Base-by-base conservation (phyloP, 495 filamentous ascomycete species). In the Aspergillus affinis region DNA sequence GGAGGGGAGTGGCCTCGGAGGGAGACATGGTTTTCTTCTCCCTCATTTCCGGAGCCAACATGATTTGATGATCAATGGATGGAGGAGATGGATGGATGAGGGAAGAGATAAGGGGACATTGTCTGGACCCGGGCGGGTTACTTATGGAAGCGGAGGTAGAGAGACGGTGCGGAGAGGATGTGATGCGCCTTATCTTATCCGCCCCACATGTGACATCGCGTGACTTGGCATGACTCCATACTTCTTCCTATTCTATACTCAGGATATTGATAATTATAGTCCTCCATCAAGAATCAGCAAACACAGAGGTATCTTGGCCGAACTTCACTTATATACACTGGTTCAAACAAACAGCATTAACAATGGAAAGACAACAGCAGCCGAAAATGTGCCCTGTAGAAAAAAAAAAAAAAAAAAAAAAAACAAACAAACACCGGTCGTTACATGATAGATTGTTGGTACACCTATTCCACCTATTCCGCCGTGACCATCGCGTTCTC, bases 1-100 rank as follows among this genome's bases (percentile, higher is more conserved):
- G 68, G 32, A 80, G 68, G 54, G 77, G 77, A 9, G 75, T 76
- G 17, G 70, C 71, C 65, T 80, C 77, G 20, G 75, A 75, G 47
- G 60, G 67, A 55, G 71, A 63, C 75, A 78, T 80, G 51, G 49
- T 46, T n/a, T 52, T 60, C 65, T 52, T 60, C 65, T 78, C 75
- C 69, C 62, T 72, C 77, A 78, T 78, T 45, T 65, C 69, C n/a
- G 57, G 56, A 49, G 44, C 7, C 49, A 61, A 59, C 8, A 21
- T 46, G 51, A 36, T 32, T 49, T 29, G 45, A 18, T 26, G 20
- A 54, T 20, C 21, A 29, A 47, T 44, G 41, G 56, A 61, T 59
- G 46, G 30, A 18, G 52, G 21, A 27, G 30, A 10, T 44, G 21
- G 10, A 51, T 20, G 27, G 26, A 41, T 17, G 36, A 15, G 36